Evolutionary conservation across 768 basidiomycete species (phyloP).

Genomic region (Cantharellus cinnabarinus): DNA sequence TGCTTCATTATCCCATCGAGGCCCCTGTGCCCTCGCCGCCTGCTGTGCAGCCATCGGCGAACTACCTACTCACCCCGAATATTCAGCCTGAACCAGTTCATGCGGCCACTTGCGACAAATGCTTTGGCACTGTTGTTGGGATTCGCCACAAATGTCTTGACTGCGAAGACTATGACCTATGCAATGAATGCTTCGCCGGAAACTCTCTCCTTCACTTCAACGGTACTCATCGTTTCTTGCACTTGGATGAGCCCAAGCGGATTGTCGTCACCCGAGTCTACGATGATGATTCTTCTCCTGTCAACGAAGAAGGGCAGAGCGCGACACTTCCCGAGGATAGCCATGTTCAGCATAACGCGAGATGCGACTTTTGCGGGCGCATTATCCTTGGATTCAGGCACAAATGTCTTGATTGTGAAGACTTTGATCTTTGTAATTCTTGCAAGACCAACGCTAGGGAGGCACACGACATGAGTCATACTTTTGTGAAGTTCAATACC

Average conservation of each 20-base stretch:
- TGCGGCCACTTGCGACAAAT: not conserved
- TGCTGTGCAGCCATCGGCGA: not conserved
- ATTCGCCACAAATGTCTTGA: not conserved
- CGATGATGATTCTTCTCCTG: not conserved
- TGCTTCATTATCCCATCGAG: not conserved
- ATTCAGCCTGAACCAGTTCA: not conserved
- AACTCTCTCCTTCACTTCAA: too few relatives aligned
- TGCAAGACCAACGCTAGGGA: constrained; percentile 22
- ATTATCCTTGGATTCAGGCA: not conserved
- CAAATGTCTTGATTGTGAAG: constrained; percentile 16
- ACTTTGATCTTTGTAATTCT: constrained; percentile 48
- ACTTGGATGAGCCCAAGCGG: too few relatives aligned
- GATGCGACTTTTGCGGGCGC: not conserved
- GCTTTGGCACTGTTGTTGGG: not conserved
- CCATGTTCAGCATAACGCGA: too few relatives aligned
- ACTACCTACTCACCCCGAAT: not conserved
- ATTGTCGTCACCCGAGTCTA: constrained; percentile 9
- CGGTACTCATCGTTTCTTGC: too few relatives aligned
- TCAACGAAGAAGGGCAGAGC: too few relatives aligned
- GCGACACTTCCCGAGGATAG: too few relatives aligned
- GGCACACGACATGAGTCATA: constrained; percentile 22
- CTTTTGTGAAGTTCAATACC: constrained; percentile 47
- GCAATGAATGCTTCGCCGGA: constrained; percentile 29
- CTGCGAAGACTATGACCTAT: constrained; percentile 47
- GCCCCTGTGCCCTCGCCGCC: not conserved